Conservation (phyloP, 2,329 filamentous ascomycete species). For the Colletotrichum sp. region DNA sequence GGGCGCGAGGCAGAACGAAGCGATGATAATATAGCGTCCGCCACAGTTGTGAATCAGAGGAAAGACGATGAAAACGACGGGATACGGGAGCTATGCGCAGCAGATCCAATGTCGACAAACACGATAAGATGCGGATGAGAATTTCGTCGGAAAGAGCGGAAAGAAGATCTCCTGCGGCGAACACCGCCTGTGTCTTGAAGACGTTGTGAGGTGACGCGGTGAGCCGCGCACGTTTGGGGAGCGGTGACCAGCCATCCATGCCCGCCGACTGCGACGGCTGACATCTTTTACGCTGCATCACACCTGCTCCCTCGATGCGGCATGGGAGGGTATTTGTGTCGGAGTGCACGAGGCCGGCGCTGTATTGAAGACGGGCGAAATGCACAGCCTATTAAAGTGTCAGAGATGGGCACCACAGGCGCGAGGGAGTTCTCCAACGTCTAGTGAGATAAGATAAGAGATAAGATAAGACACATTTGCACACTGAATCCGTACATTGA, state of each 20-base stretch:
- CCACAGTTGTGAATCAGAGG: slow-evolving; percentile 88
- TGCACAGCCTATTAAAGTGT: neutral
- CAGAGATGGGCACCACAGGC: neutral
- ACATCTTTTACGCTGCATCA: neutral
- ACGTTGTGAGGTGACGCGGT: neutral
- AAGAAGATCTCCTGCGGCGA: slow-evolving; percentile 58
- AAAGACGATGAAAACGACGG: slow-evolving; percentile 72
- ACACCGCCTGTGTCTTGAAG: neutral
- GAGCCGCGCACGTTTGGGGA: neutral
- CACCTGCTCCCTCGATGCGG: neutral
- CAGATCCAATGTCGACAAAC: slow-evolving; percentile 72
- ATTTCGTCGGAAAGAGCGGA: slow-evolving; percentile 86
- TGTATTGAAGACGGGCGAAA: neutral
- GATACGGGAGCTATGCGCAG: slow-evolving; percentile 71
- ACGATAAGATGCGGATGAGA: slow-evolving; percentile 81
- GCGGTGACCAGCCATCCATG: neutral
- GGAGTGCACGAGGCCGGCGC: neutral
- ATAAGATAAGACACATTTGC: neutral
- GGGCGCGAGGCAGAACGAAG: slow-evolving; percentile 83
- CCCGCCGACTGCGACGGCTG: neutral
- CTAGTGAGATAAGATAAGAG: neutral
- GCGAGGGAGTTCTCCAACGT: neutral
- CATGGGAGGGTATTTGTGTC: neutral
- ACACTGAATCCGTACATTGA: neutral
- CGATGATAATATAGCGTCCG: slow-evolving; percentile 85